Evolutionary conservation across 108 stramenopile genomes (phyloP), one percentile per base, ranked within the genome.

Genomic region (Pseudonitzschia multiseries): DNA sequence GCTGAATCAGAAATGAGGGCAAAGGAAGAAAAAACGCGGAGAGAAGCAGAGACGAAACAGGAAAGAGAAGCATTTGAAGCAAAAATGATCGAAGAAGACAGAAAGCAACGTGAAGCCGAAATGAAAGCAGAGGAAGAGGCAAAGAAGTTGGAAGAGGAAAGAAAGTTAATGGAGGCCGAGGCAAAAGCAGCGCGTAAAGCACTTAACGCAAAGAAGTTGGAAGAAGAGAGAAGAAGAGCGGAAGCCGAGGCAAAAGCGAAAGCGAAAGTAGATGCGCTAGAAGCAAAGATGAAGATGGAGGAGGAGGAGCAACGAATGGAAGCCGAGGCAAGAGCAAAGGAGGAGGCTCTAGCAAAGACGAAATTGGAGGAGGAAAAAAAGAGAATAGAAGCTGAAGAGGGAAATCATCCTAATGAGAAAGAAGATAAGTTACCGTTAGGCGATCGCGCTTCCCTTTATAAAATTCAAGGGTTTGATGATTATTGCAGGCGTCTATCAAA

Each of bases 381-480:
- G 20, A 9, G 26, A 56, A 24, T 56, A 12, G 54, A 56, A 26
- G 54, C 54, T 14, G 46, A 48, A 1, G 18, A 48, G 12, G 13
- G 12, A 48, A 14, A 10, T 14, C 1, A 8, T 48, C 2, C 14
- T 1, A 48, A 18, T 18, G 46, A 48, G 46, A 48, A 48, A 18
- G 26, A 27, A 59, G 27, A 59, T 27, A 4, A 8, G n/a, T 24
- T 54, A 15, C n/a, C n/a, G 9, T 22, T 22, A 31, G 26, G 24
- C 9, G 57, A 59, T 59, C 61, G 61, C 14, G 61, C 61, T 62
- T 67, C 66, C 43, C 46, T 67, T 24, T 67, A 67, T 22, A 32
- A 67, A 50, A 29, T 67, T 40, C 66, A 67, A 67, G 66, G 66
- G 9, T 67, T 67, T 17, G 66, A 44, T 48, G 66, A 67, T 9